Conservation (phyloP, 2,329 filamentous ascomycete genomes). For the Ophiostoma sp. region DNA sequence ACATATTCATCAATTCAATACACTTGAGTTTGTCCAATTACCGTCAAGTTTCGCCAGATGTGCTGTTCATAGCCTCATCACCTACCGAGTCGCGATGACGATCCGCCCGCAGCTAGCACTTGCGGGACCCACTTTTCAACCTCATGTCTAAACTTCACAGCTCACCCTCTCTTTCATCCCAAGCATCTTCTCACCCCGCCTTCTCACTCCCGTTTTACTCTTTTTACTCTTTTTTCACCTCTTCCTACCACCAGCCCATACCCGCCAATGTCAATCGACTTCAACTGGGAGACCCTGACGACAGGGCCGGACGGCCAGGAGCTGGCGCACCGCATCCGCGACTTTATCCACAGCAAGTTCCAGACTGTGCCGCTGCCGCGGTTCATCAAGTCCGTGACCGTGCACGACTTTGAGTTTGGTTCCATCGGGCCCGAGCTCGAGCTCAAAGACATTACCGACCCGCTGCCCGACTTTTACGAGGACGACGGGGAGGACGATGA, state of each 20-base stretch:
- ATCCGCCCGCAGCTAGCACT: background rate
- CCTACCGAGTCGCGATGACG: background rate
- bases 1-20: too few relatives aligned
- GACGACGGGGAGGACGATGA: conserved; percentile 51
- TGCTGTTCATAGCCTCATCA: background rate
- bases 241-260: background rate
- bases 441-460: conserved; percentile 95
- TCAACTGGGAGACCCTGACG: conserved; percentile 93
- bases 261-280: conserved; percentile 83
- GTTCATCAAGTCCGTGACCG: conserved; percentile 93
- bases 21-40: too few relatives aligned
- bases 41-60: background rate
- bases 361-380: conserved; percentile 85
- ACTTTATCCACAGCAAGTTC: conserved; percentile 93
- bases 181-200: background rate
- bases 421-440: conserved; percentile 75
- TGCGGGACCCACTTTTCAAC: background rate
- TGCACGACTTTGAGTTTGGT: conserved; percentile 92
- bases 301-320: conserved; percentile 79
- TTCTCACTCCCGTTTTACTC: background rate
- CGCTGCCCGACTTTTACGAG: conserved; percentile 93
- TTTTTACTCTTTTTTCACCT: background rate
- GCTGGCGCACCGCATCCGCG: conserved; percentile 79
- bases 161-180: background rate
- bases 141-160: background rate